These are phyloP conservation scores for Diutina neorugosa DNA, from an alignment of 1,139 yeast genomes.

Conservation along the genomic window DNA sequence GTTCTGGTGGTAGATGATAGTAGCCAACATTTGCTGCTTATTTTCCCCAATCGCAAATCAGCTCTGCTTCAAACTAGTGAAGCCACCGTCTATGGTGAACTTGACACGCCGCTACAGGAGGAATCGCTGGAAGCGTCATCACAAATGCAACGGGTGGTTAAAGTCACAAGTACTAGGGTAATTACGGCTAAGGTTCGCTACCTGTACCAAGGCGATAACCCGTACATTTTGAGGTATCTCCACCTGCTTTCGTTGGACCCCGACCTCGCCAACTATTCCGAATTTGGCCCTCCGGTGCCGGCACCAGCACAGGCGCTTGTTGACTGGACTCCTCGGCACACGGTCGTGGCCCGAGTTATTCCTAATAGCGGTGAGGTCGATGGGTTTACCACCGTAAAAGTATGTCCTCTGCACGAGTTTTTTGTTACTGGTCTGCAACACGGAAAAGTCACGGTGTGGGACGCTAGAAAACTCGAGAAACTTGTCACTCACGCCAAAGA, in stretches of 20 bases:
- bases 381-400: conserved; percentile 41
- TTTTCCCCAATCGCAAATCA: conserved; percentile 22
- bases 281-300: conserved; percentile 40
- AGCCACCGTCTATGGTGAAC: conserved; percentile 53
- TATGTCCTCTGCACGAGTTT: conserved; percentile 50
- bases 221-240: conserved; percentile 47
- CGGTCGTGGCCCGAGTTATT: conserved; percentile 41
- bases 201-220: conserved; percentile 58
- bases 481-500: conserved; percentile 42
- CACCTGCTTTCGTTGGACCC: conserved; percentile 44
- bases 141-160: conserved; percentile 16
- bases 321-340: conserved; percentile 20
- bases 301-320: conserved; percentile 10
- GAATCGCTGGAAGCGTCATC: conserved; percentile 5
- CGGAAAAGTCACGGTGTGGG: conserved; percentile 75
- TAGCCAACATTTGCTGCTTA: conserved; percentile 11
- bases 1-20: neutral
- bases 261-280: conserved; percentile 46
- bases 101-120: conserved; percentile 15
- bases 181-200: conserved; percentile 31
- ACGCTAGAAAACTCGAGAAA: conserved; percentile 48
- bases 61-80: conserved; percentile 37
- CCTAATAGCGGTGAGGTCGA: conserved; percentile 16
- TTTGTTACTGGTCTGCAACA: conserved; percentile 70
- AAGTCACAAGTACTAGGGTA: conserved; percentile 22